Base-by-base conservation (phyloP, 2,329 filamentous ascomycete genomes). In the Juglanconis oblonga region DNA sequence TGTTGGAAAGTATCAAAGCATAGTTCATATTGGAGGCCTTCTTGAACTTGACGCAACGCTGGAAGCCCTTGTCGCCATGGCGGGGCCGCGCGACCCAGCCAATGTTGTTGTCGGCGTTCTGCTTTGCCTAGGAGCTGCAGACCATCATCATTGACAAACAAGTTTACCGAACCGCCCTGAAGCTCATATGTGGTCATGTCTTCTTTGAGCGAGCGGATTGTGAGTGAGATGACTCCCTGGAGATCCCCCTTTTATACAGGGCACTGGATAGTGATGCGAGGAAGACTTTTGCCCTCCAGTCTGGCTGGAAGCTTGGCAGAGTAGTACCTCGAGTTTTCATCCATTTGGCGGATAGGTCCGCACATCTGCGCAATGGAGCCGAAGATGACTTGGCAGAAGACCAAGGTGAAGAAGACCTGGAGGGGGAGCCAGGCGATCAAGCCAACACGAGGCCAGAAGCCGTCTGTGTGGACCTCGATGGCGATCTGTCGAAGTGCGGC, bases 181-280 rank as follows among this genome's bases (percentile, higher is more conserved):
- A 90, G 79, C 70, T 91, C 89, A 68, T 91, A 92, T 0, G 87
- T 90, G 36, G 87, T 88, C 70, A 91, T 91, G 64, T 88, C 88
- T 67, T 88, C 83, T 75, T 92, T 92, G 74, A 93, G 82, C 2
- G 89, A 92, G 68, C 86, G 86, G 67, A 93, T 84, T 0, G 90
- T 94, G 7, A 90, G 90, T 24, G 81, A 83, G 68, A 93, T 92
- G 72, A 96, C 91, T 63, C 80, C 85, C 40, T 77, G 77, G 3
- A 96, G 80, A 65, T 91, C 90, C 72, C 96, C 91, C 73, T 94
- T 95, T 78, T 95, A 96, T 0, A 96, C 90, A 4, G 91, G 91
- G 72, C 90, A 93, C 70, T 96, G 91, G 47, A 96, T 89, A 3
- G 90, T 94, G 64, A 91, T 81, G 69, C 91, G 90, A 2, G 89